These are phyloP conservation scores for Senna tora DNA, from an alignment of 306 rosid genomes.

Conservation along the genomic window DNA sequence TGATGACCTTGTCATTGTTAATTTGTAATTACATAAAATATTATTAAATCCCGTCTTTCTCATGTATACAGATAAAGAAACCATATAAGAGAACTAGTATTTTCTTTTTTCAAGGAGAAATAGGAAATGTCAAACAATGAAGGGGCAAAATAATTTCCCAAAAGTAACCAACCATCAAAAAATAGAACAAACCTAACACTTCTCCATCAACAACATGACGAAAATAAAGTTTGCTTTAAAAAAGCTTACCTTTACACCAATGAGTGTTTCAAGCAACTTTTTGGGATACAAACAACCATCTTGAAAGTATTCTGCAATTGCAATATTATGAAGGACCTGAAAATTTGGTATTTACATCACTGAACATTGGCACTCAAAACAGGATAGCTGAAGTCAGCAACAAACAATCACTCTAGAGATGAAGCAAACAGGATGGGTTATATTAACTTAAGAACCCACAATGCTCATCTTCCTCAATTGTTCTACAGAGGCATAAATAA, in stretches of 20 bases:
- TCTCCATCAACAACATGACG: neutral
- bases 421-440: neutral
- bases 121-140: neutral
- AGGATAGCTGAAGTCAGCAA: neutral
- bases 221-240: neutral
- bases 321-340: conserved; percentile 91
- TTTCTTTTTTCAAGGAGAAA: too few relatives aligned
- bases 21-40: neutral
- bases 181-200: conserved; percentile 25
- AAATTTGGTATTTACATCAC: conserved; percentile 33
- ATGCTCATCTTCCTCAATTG: conserved; percentile 3
- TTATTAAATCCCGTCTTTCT: conserved; percentile 30
- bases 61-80: conserved; percentile 3
- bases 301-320: conserved; percentile 76
- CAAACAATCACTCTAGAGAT: conserved; percentile 2
- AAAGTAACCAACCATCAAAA: conserved; percentile 1
- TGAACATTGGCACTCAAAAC: conserved; percentile 3
- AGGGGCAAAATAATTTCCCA: conserved; percentile 12
- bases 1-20: conserved; percentile 20
- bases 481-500: conserved; percentile 15
- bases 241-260: conserved; percentile 71
- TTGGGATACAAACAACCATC: conserved; percentile 86
- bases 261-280: conserved; percentile 77
- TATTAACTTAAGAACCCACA: conserved; percentile 9
- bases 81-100: neutral